Evolutionary conservation across 805 yeast species (phyloP), one percentile per base, ranked within the genome.

Genomic region (Grigorovia transvaalensis): DNA sequence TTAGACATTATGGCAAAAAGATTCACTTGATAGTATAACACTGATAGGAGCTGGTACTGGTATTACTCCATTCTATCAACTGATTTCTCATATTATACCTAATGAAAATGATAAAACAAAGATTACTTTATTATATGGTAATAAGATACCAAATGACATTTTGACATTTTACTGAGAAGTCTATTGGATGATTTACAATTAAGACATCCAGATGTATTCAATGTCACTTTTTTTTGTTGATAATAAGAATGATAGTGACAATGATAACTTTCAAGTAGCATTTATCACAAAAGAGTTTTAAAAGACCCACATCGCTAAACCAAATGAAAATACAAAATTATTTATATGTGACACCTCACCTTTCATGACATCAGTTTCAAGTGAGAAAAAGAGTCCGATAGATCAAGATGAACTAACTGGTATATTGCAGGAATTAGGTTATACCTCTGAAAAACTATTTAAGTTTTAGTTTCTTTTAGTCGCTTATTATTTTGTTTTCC

Each of bases 291-390:
- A 84, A 73, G 95, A 86, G 9, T 82, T 75, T 71, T 74, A 93
- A 67, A 65, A 74, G 57, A 66, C 73, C 54, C 71, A 79, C 67
- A 70, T 87, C 57, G 82, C 91, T 53, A 74, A 77, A 57, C 84
- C 96, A 40, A 75, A 71, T 48, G 85, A 80, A 53, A 79, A 83
- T 70, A 74, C 79, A 62, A 85, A 84, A 65, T 78, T 90, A 53
- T 91, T 86, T 61, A 85, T 91, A 52, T 93, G 99, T 71, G 99
- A 99, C 52, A 99, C 99, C 54, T 95, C 96, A 64, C 85, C 86
- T 44, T 76, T 93, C 68, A 87, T 87, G 82, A 76, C 84, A 51
- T 89, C 96, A 53, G 64, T 89, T 59, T 87, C 96, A 30, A 98
- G 99, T 66, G 69, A 71, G 61, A 91, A 91, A 79, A 75, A 72